These are phyloP conservation scores for Lachnellula subtilissima DNA, from an alignment of 2,329 filamentous ascomycete species.

Conservation along the genomic window DNA sequence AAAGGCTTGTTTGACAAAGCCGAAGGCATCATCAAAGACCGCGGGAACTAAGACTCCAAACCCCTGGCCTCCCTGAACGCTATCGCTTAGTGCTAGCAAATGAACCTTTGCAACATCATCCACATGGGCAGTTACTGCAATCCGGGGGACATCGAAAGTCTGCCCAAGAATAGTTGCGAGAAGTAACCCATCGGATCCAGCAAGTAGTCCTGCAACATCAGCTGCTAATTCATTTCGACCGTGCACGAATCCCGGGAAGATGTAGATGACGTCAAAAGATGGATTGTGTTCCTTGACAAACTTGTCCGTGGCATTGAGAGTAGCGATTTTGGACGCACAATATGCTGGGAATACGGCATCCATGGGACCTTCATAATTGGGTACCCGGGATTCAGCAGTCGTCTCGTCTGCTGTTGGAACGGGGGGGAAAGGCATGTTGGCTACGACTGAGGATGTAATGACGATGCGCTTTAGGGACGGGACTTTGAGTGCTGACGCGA, in stretches of 20 bases:
- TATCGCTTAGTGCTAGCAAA: conserved; percentile 14
- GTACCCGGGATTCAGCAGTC: conserved; percentile 5
- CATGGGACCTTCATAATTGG: conserved; percentile 5
- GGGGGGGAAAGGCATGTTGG: conserved; percentile 16
- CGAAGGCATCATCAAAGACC: conserved; percentile 21
- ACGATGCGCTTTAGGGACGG: conserved; percentile 20
- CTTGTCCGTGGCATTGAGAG: conserved; percentile 21
- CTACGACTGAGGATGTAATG: conserved; percentile 25
- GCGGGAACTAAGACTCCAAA: conserved; percentile 8
- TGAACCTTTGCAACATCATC: conserved; percentile 21
- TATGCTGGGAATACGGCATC: conserved; percentile 28
- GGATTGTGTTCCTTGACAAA: conserved; percentile 21
- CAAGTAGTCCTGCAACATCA: conserved; percentile 7
- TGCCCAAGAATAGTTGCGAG: conserved; percentile 1
- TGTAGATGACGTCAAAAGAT: conserved; percentile 13
- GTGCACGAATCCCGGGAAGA: conserved; percentile 15
- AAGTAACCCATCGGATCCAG: not conserved
- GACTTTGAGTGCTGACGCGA: conserved; percentile 16
- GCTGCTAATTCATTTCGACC: conserved; percentile 14
- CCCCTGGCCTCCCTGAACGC: conserved; percentile 16
- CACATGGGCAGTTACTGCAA: conserved; percentile 16
- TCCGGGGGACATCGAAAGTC: not conserved
- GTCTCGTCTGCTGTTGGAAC: conserved; percentile 15
- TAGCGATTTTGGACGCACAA: conserved; percentile 26
- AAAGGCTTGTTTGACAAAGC: conserved; percentile 14